Percentiles rank a stretch among this genome's conserved stretches.
phyloP scores from a whole-genome alignment of 345 rosid genomes.

The Citrus reticulata region DNA sequence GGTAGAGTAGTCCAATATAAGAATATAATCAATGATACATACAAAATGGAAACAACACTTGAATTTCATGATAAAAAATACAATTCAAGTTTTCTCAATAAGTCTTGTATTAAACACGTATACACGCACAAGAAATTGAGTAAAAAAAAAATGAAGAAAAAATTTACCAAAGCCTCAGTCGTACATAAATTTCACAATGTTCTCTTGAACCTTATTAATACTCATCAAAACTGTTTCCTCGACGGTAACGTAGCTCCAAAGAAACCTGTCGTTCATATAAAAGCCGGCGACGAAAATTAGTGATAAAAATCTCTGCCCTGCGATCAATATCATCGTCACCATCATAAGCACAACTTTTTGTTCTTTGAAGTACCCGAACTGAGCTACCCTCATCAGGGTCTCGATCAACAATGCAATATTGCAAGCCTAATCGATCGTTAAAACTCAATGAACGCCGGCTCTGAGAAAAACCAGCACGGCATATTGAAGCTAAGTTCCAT shows the following conservation, averaged over 20 bases:
- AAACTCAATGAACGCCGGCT: constrained; percentile 24
- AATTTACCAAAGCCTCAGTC: neutral
- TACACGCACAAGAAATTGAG: neutral
- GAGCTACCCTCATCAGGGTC: constrained; percentile 2
- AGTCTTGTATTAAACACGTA: neutral
- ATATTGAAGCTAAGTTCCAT: constrained; percentile 24
- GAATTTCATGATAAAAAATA: neutral
- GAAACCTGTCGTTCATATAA: constrained; percentile 39
- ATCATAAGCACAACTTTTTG: constrained; percentile 23
- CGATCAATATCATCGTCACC: constrained; percentile 34
- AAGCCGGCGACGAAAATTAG: constrained; percentile 41
- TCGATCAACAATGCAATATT: constrained; percentile 17
- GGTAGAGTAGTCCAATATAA: too few relatives aligned
- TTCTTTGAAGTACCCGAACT: constrained; percentile 28
- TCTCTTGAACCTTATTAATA: neutral
- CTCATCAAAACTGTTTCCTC: constrained; percentile 12
- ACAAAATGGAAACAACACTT: neutral
- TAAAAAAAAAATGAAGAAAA: neutral
- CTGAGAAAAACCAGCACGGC: neutral
- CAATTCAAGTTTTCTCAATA: neutral
- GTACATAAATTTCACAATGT: neutral
- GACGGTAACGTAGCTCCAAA: constrained; percentile 27
- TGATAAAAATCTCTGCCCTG: constrained; percentile 39
- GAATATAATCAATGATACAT: too few relatives aligned
- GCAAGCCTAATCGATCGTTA: constrained; percentile 28